phyloP scores from a whole-genome alignment of 2,329 filamentous ascomycete species.

The Colletotrichum noveboracense region DNA sequence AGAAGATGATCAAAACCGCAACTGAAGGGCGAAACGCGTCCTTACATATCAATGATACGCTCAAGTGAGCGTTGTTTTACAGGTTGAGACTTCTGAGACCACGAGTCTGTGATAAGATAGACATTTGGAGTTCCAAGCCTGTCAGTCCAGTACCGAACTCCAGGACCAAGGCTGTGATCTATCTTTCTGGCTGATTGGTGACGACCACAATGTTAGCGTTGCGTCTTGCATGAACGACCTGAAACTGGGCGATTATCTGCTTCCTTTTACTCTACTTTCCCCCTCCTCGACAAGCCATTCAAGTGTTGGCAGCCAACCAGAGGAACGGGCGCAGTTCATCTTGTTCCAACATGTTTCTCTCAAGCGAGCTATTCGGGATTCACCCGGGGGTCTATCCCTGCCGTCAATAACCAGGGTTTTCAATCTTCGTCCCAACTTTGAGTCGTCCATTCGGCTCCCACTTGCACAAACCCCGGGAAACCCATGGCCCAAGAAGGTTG shows the following conservation, averaged over 20 bases:
- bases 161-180: neutral
- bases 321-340: neutral
- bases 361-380: neutral
- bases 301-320: neutral
- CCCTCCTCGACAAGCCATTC: neutral
- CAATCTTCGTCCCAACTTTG: neutral
- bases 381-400: neutral
- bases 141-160: neutral
- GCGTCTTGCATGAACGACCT: slow-evolving; percentile 1
- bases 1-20: neutral
- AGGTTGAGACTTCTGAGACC: neutral
- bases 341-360: neutral
- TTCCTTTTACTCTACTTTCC: neutral
- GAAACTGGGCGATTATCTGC: slow-evolving; percentile 14
- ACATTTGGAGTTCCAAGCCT: neutral
- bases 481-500: slow-evolving; percentile 9
- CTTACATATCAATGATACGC: neutral
- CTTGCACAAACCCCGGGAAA: neutral
- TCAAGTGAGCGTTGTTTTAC: neutral
- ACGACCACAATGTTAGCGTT: neutral
- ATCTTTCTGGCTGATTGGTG: neutral
- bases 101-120: neutral
- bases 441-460: neutral
- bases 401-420: neutral
- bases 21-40: neutral